A percentile compares a stretch with the other conserved stretches of the same genome.
Evolutionary conservation across 108 stramenopile species (phyloP).

Genomic region (Fragilariopsis cylindrus): DNA sequence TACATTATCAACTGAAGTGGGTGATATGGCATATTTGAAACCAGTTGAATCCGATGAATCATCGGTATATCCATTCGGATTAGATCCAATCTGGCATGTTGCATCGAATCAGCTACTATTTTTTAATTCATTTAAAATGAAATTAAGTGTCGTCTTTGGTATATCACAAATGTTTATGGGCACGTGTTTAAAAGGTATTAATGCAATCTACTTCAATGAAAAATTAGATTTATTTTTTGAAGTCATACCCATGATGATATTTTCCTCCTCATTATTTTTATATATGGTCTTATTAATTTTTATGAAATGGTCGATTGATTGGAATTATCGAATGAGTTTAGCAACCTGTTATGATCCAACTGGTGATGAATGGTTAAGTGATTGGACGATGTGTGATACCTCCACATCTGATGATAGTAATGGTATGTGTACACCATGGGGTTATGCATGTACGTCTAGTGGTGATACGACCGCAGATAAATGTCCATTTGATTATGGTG

Average conservation of each 20-base stretch:
- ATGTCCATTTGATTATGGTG: slow-evolving; percentile 92
- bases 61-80: slow-evolving; percentile 95
- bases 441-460: slow-evolving; percentile 67
- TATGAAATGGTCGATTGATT: slow-evolving; percentile 97
- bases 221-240: slow-evolving; percentile 89
- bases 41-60: slow-evolving; percentile 72
- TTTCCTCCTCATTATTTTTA: slow-evolving; percentile 89
- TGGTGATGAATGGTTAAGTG: slow-evolving; percentile 68
- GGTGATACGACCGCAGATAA: slow-evolving; percentile 59
- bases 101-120: slow-evolving; percentile 95
- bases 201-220: slow-evolving; percentile 93
- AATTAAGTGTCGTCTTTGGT: slow-evolving; percentile 96
- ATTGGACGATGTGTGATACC: slow-evolving; percentile 64
- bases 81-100: slow-evolving; percentile 98
- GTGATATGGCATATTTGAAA: slow-evolving; percentile 59
- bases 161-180: slow-evolving; percentile 97
- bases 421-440: slow-evolving; percentile 84
- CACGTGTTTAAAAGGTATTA: slow-evolving; percentile 88
- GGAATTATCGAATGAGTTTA: slow-evolving; percentile 95
- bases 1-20: slow-evolving; percentile 63
- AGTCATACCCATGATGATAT: slow-evolving; percentile 96
- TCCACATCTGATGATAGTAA: slow-evolving; percentile 26
- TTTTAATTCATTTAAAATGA: slow-evolving; percentile 99
- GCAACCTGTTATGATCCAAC: slow-evolving; percentile 87
- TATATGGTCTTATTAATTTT: slow-evolving; percentile 99